Evolutionary conservation across 257 asterid species (phyloP).

Genomic region (Perilla frutescens): DNA sequence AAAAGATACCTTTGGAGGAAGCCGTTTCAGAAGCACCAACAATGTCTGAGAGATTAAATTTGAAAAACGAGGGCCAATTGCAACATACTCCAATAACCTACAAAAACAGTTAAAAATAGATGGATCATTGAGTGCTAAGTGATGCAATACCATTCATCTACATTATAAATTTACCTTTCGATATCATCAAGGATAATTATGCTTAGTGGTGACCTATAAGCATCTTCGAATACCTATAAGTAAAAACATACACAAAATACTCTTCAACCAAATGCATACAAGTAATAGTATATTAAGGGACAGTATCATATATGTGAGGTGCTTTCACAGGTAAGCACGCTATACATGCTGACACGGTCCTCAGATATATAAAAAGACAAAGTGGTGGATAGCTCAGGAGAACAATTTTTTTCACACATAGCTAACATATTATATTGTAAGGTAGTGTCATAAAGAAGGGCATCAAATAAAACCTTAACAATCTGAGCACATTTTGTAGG

Average conservation of each 20-base stretch:
- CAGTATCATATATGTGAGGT: constrained; percentile 12
- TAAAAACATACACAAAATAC: constrained; percentile 37
- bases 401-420: constrained; percentile 24
- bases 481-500: constrained; percentile 93
- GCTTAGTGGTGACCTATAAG: constrained; percentile 93
- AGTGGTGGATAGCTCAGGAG: constrained; percentile 13
- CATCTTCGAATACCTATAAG: constrained; percentile 94
- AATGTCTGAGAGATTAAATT: constrained; percentile 91
- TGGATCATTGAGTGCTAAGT: constrained; percentile 31
- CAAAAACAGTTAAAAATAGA: constrained; percentile 36
- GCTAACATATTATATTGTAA: not conserved
- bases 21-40: constrained; percentile 88
- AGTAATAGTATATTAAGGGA: constrained; percentile 1
- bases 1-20: constrained; percentile 82
- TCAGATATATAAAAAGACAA: constrained; percentile 4
- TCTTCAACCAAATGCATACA: constrained; percentile 31
- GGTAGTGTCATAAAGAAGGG: constrained; percentile 24
- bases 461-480: constrained; percentile 64
- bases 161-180: constrained; percentile 71
- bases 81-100: constrained; percentile 90
- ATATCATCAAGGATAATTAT: constrained; percentile 88
- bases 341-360: constrained; percentile 32
- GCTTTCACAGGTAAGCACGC: constrained; percentile 16
- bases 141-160: constrained; percentile 31
- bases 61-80: constrained; percentile 96